A percentile compares a stretch with the other conserved stretches of the same genome.
Conservation (phyloP, 1,284 basidiomycete species). For the Heterobasidion irregulare region DNA sequence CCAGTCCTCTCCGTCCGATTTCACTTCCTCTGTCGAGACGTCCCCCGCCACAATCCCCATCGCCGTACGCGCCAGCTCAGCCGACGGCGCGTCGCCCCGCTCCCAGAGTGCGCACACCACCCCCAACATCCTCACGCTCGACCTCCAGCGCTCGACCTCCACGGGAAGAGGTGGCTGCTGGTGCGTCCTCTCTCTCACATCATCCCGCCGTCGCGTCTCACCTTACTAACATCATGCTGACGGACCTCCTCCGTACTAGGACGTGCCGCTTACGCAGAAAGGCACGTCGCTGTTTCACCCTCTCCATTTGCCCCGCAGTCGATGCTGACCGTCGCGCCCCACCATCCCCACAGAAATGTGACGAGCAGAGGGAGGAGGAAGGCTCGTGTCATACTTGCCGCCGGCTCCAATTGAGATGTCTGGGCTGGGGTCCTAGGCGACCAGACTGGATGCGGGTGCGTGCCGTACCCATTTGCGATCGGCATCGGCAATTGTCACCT, state of each 20-base stretch:
- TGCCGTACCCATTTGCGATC: constrained; percentile 9
- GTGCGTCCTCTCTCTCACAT: constrained; percentile 6
- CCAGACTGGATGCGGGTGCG: constrained; percentile 81
- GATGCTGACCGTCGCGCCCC: not conserved
- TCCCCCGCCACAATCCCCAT: constrained; percentile 9
- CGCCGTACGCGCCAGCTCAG: constrained; percentile 7
- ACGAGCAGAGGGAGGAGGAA: constrained; percentile 56
- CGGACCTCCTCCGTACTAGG: constrained; percentile 30
- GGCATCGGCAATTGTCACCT: not conserved
- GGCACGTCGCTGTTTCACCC: constrained; percentile 30
- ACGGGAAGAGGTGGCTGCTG: constrained; percentile 10
- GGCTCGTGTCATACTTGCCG: constrained; percentile 72
- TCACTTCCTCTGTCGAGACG: constrained; percentile 8
- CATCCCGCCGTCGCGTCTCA: constrained; percentile 2
- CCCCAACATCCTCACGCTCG: constrained; percentile 17
- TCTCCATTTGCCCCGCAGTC: not conserved
- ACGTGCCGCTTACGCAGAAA: constrained; percentile 75
- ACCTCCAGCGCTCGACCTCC: constrained; percentile 11
- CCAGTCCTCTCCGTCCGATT: not conserved
- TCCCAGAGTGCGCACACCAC: constrained; percentile 13
- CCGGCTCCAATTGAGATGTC: constrained; percentile 66
- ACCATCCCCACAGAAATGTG: constrained; percentile 56
- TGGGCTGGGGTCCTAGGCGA: constrained; percentile 72
- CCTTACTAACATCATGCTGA: constrained; percentile 1
- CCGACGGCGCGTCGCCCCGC: constrained; percentile 20